Conservation (phyloP, 2,329 filamentous ascomycete species). For the Ceratocystis albifundus region DNA sequence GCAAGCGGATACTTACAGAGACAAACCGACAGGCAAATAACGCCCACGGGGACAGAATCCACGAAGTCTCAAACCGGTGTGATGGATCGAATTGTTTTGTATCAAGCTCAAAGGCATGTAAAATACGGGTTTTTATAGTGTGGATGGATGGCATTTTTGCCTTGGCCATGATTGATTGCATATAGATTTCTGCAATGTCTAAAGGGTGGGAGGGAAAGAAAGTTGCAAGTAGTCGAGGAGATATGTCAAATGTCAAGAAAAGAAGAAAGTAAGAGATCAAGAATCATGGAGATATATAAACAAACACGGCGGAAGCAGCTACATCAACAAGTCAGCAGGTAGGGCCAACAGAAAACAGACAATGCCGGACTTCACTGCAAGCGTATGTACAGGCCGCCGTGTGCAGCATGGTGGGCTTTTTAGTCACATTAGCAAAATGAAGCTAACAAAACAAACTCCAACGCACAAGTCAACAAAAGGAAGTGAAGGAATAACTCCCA, state of each 20-base stretch:
- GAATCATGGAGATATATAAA: not conserved
- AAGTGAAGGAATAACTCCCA: not conserved
- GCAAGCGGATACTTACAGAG: slow-evolving; percentile 35
- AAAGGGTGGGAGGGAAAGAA: not conserved
- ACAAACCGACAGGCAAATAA: slow-evolving; percentile 48
- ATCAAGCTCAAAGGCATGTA: slow-evolving; percentile 32
- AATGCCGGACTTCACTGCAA: not conserved
- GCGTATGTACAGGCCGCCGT: not conserved
- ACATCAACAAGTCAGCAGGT: not conserved
- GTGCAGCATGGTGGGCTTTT: not conserved
- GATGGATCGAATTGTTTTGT: slow-evolving; percentile 41
- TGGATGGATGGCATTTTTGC: not conserved
- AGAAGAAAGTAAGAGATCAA: not conserved
- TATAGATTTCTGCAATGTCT: not conserved
- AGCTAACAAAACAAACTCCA: not conserved
- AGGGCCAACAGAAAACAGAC: not conserved
- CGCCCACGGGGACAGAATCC: slow-evolving; percentile 56
- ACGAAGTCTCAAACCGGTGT: slow-evolving; percentile 67
- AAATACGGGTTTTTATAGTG: not conserved
- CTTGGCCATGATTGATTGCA: not conserved
- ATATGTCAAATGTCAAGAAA: not conserved
- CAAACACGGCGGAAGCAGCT: not conserved
- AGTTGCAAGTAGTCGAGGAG: not conserved
- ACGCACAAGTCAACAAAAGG: slow-evolving; percentile 1
- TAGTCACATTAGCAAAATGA: not conserved